These are phyloP conservation scores for Terana coerulea DNA, from an alignment of 768 basidiomycete genomes.

Conservation along the genomic window DNA sequence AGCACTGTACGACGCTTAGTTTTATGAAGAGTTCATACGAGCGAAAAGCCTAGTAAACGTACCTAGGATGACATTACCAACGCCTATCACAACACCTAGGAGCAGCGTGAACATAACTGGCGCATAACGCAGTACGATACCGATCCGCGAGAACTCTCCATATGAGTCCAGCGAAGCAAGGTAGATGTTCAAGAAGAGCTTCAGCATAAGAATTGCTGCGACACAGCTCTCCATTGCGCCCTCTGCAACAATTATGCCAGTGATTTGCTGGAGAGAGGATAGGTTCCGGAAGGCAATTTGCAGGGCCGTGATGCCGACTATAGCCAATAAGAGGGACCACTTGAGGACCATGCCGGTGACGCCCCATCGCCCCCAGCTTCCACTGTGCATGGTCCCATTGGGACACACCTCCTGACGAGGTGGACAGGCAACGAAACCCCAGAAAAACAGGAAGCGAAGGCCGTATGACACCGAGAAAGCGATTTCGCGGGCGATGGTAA, in stretches of 20 bases:
- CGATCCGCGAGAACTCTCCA: constrained; percentile 32
- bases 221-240: constrained; percentile 54
- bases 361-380: constrained; percentile 67
- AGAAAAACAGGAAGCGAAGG: constrained; percentile 62
- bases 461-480: constrained; percentile 54
- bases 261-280: constrained; percentile 32
- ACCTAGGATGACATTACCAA: constrained; percentile 58
- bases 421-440: constrained; percentile 58
- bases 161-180: constrained; percentile 31
- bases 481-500: constrained; percentile 55
- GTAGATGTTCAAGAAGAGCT: constrained; percentile 55
- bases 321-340: constrained; percentile 42
- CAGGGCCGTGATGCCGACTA: constrained; percentile 46
- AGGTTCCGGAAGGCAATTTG: constrained; percentile 61
- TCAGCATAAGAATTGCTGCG: constrained; percentile 57
- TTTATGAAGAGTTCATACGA: background rate
- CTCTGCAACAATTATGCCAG: constrained; percentile 54
- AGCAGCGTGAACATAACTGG: constrained; percentile 49
- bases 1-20: constrained; percentile 38
- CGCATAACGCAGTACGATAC: constrained; percentile 42
- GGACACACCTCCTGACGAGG: constrained; percentile 41
- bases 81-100: constrained; percentile 47
- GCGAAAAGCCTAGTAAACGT: constrained; percentile 27
- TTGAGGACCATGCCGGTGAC: constrained; percentile 48
- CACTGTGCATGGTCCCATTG: constrained; percentile 41